Evolutionary conservation across 139 green algal species (phyloP).

Genomic region (Coelastrella sp.): DNA sequence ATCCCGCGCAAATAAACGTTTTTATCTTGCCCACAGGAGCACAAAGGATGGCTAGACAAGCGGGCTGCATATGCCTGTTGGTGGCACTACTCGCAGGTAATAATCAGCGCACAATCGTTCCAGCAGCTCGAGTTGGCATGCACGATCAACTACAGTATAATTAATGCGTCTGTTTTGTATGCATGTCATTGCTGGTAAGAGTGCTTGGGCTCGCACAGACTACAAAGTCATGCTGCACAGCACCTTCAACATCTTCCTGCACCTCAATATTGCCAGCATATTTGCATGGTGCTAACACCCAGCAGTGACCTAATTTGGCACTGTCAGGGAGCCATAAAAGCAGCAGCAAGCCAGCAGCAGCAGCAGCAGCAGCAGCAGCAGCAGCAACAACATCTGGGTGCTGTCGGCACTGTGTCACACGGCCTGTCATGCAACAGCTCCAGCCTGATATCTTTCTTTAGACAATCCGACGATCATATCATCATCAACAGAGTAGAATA

Average conservation of each 20-base stretch:
- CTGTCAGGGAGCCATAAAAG: background rate
- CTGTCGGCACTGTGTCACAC: background rate
- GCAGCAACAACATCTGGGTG: background rate
- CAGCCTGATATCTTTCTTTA: background rate
- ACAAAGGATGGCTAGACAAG: background rate
- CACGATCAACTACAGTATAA: background rate
- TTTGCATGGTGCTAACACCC: background rate
- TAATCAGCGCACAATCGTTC: background rate
- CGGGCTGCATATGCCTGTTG: background rate
- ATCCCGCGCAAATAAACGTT: background rate
- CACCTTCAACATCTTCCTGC: background rate
- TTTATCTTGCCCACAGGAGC: background rate
- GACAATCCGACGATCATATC: too few relatives aligned
- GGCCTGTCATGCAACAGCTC: background rate
- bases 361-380: background rate
- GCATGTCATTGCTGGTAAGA: too few relatives aligned
- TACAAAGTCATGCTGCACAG: background rate
- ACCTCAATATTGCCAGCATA: background rate
- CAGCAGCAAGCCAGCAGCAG: background rate
- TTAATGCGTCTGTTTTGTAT: background rate
- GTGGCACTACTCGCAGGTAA: slow-evolving; percentile 33
- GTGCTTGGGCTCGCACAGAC: background rate
- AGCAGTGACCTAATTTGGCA: background rate
- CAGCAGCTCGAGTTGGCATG: background rate
- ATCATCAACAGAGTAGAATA: too few relatives aligned